Evolutionary conservation across 768 basidiomycete species (phyloP).

Genomic region (Grammothele lineata): DNA sequence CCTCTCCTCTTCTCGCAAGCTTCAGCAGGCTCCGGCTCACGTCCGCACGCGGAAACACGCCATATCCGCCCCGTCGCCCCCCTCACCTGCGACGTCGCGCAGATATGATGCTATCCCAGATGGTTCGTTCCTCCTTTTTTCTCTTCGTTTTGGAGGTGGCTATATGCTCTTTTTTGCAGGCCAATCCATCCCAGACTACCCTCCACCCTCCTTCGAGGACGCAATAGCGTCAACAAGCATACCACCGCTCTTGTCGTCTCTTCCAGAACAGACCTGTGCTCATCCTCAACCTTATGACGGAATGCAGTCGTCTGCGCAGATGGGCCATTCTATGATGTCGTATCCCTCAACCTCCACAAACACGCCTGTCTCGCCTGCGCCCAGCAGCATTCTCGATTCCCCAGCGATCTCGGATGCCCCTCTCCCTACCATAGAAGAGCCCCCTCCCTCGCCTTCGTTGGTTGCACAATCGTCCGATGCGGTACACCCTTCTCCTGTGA

Average conservation of each 20-base stretch:
- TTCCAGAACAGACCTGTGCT: not conserved
- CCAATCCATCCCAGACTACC: slow-evolving; percentile 50
- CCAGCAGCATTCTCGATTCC: slow-evolving; percentile 1
- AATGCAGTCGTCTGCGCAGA: not conserved
- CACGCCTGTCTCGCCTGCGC: slow-evolving; percentile 6
- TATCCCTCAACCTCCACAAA: not conserved
- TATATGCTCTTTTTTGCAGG: slow-evolving; percentile 7
- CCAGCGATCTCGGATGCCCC: slow-evolving; percentile 3
- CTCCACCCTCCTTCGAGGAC: slow-evolving; percentile 75
- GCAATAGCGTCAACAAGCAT: slow-evolving; percentile 33
- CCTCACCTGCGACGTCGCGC: not conserved
- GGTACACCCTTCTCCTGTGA: too few species aligned
- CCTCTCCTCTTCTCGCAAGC: slow-evolving; percentile 15
- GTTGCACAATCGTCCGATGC: not conserved
- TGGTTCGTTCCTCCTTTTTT: too few species aligned
- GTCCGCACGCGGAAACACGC: slow-evolving; percentile 16
- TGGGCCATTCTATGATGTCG: slow-evolving; percentile 3
- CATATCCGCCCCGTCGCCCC: slow-evolving; percentile 8
- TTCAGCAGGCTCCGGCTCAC: slow-evolving; percentile 11
- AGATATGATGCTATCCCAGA: slow-evolving; percentile 11
- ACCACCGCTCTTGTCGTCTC: slow-evolving; percentile 14
- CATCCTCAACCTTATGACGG: not conserved
- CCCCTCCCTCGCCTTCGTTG: not conserved
- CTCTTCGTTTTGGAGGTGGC: too few species aligned
- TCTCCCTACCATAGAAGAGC: too few species aligned